phyloP scores from a whole-genome alignment of 306 rosid genomes.

The Carpinus viminea region DNA sequence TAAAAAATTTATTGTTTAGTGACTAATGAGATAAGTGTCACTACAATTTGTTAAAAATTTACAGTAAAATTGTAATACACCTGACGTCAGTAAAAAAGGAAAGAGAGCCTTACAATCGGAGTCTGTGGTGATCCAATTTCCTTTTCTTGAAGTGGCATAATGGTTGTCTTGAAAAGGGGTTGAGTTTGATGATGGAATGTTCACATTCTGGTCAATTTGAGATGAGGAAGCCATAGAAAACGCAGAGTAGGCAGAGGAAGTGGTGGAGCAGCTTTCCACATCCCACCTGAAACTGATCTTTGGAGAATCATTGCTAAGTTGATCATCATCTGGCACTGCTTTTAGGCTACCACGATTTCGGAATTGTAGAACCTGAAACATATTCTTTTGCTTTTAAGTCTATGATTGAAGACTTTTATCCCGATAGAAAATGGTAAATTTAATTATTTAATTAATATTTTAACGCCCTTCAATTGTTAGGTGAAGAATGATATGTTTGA shows the following conservation, averaged over 20 bases:
- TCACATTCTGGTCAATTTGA: constrained; percentile 6
- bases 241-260: constrained; percentile 62
- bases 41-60: too few species aligned
- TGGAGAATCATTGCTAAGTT: constrained; percentile 61
- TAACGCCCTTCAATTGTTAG: too few species aligned
- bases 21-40: too few species aligned
- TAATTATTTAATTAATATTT: too few species aligned
- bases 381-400: not conserved
- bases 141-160: constrained; percentile 43
- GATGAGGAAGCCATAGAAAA: constrained; percentile 53
- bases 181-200: constrained; percentile 36
- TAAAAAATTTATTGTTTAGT: too few species aligned
- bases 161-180: constrained; percentile 33
- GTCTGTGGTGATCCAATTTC: constrained; percentile 93
- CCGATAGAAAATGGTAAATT: too few species aligned
- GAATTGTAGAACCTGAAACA: constrained; percentile 55
- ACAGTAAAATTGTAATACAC: too few species aligned
- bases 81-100: not conserved
- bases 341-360: constrained; percentile 56
- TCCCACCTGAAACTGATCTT: constrained; percentile 96
- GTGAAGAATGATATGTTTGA: not conserved
- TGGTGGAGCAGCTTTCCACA: constrained; percentile 70
- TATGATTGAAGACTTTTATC: too few species aligned
- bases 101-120: constrained; percentile 69
- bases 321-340: constrained; percentile 57